Conservation (phyloP, 768 basidiomycete species). For the Russula sp. region DNA sequence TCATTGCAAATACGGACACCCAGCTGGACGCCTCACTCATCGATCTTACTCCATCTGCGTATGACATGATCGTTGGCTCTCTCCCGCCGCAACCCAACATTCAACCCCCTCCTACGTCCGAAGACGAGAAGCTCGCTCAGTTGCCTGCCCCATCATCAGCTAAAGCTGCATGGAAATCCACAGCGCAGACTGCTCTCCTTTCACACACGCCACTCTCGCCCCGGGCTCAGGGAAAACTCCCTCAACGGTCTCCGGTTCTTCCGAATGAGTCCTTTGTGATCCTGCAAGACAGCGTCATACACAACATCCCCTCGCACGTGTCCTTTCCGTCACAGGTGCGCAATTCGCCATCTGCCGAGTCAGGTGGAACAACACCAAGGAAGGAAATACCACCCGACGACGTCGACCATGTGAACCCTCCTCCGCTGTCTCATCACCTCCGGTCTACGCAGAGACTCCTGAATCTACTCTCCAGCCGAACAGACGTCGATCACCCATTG, state of each 20-base stretch:
- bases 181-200: conserved; percentile 34
- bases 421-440: conserved; percentile 71
- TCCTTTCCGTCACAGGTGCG: conserved; percentile 38
- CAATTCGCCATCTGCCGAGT: conserved; percentile 35
- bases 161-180: conserved; percentile 57
- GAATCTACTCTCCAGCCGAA: conserved; percentile 66
- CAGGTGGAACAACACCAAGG: conserved; percentile 28
- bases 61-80: conserved; percentile 74
- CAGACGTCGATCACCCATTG: conserved; percentile 86
- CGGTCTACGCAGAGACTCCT: conserved; percentile 69
- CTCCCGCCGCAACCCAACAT: conserved; percentile 49
- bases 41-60: conserved; percentile 77
- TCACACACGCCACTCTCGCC: conserved; percentile 37
- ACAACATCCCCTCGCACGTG: conserved; percentile 53
- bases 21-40: conserved; percentile 89
- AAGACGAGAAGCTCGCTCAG: conserved; percentile 40
- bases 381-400: conserved; percentile 37
- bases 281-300: conserved; percentile 75
- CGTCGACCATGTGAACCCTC: conserved; percentile 51
- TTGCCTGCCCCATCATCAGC: conserved; percentile 44
- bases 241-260: conserved; percentile 43
- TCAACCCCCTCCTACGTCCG: conserved; percentile 32
- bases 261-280: conserved; percentile 91
- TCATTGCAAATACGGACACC: background rate
- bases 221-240: conserved; percentile 54